Percentiles rank a stretch among this genome's conserved stretches.
These are phyloP conservation scores for Ceratocystis albifundus DNA, from an alignment of 2,329 filamentous ascomycete species.

Conservation along the genomic window DNA sequence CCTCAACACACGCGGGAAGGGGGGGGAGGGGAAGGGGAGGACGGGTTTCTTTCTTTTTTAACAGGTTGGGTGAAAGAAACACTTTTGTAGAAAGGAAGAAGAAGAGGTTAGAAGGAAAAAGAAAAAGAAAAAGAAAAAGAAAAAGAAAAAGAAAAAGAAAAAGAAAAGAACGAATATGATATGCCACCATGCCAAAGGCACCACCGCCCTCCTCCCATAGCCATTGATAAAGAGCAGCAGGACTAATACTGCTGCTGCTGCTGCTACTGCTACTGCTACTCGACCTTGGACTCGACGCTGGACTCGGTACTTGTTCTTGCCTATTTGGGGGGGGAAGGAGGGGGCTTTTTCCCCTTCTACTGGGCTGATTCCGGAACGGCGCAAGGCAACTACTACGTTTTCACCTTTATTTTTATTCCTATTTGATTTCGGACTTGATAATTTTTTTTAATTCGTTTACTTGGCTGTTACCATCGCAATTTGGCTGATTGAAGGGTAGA, in stretches of 20 bases:
- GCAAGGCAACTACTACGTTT: neutral
- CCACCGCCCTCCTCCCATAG: neutral
- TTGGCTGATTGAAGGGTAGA: neutral
- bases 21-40: too few species aligned
- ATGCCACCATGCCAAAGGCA: neutral
- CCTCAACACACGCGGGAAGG: too few species aligned
- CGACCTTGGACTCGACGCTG: neutral
- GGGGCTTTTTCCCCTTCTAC: too few species aligned
- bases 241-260: neutral
- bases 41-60: neutral
- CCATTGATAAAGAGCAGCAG: neutral
- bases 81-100: neutral
- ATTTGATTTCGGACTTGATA: too few species aligned
- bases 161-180: neutral
- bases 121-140: neutral
- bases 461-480: too few species aligned
- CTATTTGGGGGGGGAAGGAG: too few species aligned
- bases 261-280: too few species aligned
- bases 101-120: too few species aligned
- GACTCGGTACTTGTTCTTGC: neutral
- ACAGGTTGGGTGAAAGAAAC: neutral
- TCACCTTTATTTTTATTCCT: neutral
- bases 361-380: neutral
- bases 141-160: neutral
- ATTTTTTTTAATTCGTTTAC: too few species aligned